phyloP scores from a whole-genome alignment of 2,329 filamentous ascomycete species.

The Colletotrichum lentis region DNA sequence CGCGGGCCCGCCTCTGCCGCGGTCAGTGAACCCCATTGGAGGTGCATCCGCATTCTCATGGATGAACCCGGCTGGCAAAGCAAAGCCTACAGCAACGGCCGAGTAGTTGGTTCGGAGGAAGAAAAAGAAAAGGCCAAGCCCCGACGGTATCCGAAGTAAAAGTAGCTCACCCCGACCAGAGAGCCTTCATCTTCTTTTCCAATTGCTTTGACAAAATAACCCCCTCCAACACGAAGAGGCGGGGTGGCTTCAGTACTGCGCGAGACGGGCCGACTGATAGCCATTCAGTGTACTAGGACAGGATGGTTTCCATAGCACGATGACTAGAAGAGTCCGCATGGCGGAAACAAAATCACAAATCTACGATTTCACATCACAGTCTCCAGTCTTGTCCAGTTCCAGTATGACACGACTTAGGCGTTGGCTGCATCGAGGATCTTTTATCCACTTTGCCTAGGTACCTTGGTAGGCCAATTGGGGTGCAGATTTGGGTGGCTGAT shows the following conservation, averaged over 20 bases:
- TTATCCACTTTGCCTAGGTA: background rate
- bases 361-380: background rate
- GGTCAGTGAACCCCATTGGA: conserved; percentile 82
- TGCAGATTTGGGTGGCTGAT: background rate
- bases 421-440: conserved; percentile 8
- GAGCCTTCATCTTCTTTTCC: conserved; percentile 33
- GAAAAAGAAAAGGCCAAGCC: conserved; percentile 15
- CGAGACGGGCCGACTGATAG: conserved; percentile 25
- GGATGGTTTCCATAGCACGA: conserved; percentile 16
- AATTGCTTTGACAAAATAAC: conserved; percentile 30
- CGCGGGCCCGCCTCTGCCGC: conserved; percentile 54
- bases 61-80: conserved; percentile 70
- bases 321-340: conserved; percentile 23
- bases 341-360: conserved; percentile 20
- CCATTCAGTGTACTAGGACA: conserved; percentile 27
- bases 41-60: conserved; percentile 94
- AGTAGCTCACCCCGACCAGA: conserved; percentile 10
- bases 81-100: conserved; percentile 48
- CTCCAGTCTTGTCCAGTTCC: background rate
- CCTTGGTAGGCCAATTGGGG: background rate
- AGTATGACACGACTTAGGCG: background rate
- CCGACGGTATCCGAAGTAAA: conserved; percentile 26
- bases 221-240: conserved; percentile 17
- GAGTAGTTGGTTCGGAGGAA: conserved; percentile 24
- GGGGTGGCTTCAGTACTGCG: conserved; percentile 24